A percentile compares a stretch with the other conserved stretches of the same genome.
Conservation (phyloP, 2,329 filamentous ascomycete genomes). For the Myriosclerotinia scirpicola region DNA sequence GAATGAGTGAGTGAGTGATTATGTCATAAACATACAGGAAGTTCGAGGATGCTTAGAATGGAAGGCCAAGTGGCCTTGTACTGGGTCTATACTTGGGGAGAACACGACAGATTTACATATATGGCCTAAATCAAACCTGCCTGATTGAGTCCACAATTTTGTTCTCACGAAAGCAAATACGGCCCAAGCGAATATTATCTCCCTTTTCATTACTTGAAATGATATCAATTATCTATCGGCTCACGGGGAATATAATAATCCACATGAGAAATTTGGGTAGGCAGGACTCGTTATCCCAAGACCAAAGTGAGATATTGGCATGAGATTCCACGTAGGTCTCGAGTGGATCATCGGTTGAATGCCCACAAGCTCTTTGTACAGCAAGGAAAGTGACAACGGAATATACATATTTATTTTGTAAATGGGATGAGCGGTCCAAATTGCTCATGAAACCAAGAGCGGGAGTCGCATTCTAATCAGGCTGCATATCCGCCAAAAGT, state of each 20-base stretch:
- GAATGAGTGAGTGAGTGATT: slow-evolving; percentile 21
- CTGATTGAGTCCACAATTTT: neutral
- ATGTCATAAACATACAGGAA: neutral
- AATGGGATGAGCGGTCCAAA: neutral
- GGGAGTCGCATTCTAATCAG: neutral
- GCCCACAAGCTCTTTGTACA: too few relatives aligned
- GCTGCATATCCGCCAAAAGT: neutral
- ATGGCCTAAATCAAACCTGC: neutral
- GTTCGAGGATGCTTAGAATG: neutral
- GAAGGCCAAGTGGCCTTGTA: slow-evolving; percentile 7
- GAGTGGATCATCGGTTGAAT: neutral
- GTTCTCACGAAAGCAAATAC: neutral
- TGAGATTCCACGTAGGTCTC: neutral
- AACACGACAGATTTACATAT: neutral
- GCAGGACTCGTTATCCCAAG: neutral
- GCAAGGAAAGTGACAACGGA: neutral
- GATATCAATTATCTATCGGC: neutral
- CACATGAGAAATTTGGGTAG: neutral
- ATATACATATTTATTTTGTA: neutral
- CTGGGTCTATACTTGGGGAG: neutral
- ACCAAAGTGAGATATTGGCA: neutral
- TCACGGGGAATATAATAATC: neutral
- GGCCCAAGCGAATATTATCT: neutral
- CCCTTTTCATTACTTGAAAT: neutral
- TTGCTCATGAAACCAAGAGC: neutral